Conservation (phyloP, 257 asterid species). For the Fraxinus pennsylvanica region DNA sequence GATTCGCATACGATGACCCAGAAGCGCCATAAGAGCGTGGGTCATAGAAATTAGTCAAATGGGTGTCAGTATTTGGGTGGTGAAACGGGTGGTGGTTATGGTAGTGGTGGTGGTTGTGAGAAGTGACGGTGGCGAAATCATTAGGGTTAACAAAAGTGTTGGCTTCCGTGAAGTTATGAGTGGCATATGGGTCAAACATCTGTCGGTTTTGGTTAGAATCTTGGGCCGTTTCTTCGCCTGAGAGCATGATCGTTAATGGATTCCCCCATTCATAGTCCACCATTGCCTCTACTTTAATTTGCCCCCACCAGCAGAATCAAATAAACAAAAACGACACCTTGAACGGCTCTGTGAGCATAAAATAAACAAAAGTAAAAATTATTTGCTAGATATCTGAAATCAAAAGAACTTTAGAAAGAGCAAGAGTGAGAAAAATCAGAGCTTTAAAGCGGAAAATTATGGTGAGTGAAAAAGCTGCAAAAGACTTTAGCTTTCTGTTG, state of each 20-base stretch:
- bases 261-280: slow-evolving; percentile 93
- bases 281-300: slow-evolving; percentile 37
- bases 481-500: slow-evolving; percentile 44
- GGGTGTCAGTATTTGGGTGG: slow-evolving; percentile 28
- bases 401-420: slow-evolving; percentile 25
- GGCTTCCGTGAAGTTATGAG: slow-evolving; percentile 6
- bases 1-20: slow-evolving; percentile 33
- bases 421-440: slow-evolving; percentile 44
- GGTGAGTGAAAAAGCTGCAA: slow-evolving; percentile 59
- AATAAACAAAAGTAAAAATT: slow-evolving; percentile 23
- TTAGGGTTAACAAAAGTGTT: slow-evolving; percentile 43
- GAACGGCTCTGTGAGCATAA: slow-evolving; percentile 15
- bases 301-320: neutral
- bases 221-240: slow-evolving; percentile 54
- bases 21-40: slow-evolving; percentile 48
- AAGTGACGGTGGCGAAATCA: slow-evolving; percentile 38
- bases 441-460: slow-evolving; percentile 70
- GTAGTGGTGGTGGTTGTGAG: slow-evolving; percentile 13
- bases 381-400: slow-evolving; percentile 35
- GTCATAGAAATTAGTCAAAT: slow-evolving; percentile 44
- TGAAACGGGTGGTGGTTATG: slow-evolving; percentile 35
- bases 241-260: slow-evolving; percentile 64
- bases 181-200: slow-evolving; percentile 8
- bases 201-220: slow-evolving; percentile 48
- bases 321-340: neutral